Evolutionary conservation across 2,329 filamentous ascomycete species (phyloP).

Genomic region (Dissoconium aciculare): DNA sequence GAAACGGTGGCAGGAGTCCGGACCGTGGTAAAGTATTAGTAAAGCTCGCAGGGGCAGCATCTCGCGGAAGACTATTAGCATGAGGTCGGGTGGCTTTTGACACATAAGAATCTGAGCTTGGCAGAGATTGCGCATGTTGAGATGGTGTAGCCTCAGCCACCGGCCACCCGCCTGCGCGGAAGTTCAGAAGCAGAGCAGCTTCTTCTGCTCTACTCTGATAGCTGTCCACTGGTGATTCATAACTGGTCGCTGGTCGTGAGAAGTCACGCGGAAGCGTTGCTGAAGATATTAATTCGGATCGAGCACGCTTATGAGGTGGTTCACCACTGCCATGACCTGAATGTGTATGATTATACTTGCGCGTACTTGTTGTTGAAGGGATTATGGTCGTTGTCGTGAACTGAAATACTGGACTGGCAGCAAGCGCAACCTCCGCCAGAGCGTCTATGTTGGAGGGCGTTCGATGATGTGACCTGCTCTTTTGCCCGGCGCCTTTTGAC

Average conservation of each 20-base stretch:
- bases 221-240: conserved; percentile 23
- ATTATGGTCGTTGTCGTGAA: conserved; percentile 4
- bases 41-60: too few species aligned
- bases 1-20: too few species aligned
- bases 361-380: conserved; percentile 11
- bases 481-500: conserved; percentile 10
- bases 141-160: conserved; percentile 8
- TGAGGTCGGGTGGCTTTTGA: conserved; percentile 15
- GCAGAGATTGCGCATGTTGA: conserved; percentile 8
- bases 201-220: conserved; percentile 30
- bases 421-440: conserved; percentile 30
- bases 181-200: conserved; percentile 33
- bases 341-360: conserved; percentile 12
- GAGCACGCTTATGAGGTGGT: conserved; percentile 44
- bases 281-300: conserved; percentile 41
- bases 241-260: conserved; percentile 34
- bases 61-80: conserved; percentile 21
- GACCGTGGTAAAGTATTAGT: too few species aligned
- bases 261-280: conserved; percentile 27
- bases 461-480: conserved; percentile 15
- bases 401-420: conserved; percentile 22
- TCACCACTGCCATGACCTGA: conserved; percentile 25
- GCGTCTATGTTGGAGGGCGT: conserved; percentile 29
- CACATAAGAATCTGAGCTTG: too few species aligned
- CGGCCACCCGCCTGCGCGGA: conserved; percentile 21